Conservation (phyloP, 768 basidiomycete genomes). For the Pulveroboletus ravenelii region DNA sequence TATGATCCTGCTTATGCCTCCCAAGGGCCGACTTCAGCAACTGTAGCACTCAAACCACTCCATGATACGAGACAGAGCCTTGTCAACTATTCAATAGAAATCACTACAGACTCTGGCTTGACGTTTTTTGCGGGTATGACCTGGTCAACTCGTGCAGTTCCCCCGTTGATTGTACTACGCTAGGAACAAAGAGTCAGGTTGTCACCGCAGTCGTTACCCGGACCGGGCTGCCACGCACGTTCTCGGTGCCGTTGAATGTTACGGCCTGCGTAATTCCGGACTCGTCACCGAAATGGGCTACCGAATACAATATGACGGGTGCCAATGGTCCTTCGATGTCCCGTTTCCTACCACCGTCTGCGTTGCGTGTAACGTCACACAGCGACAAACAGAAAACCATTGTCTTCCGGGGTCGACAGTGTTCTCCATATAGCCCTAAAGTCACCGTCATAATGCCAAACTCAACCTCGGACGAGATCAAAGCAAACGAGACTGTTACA, state of each 20-base stretch:
- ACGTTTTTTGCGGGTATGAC: slow-evolving; percentile 1
- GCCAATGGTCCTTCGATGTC: rapidly evolving
- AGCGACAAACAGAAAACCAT: neutral
- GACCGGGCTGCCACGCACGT: slow-evolving; percentile 11
- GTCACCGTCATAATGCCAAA: slow-evolving; percentile 6
- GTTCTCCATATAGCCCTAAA: rapidly evolving
- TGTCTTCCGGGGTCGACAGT: no score
- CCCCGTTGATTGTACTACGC: no score
- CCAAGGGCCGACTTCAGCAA: neutral
- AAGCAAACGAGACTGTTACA: neutral
- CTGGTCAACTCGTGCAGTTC: neutral
- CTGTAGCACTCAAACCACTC: neutral
- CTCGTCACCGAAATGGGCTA: slow-evolving; percentile 6
- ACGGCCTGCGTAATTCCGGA: neutral
- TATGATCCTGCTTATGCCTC: neutral
- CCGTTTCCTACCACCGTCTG: neutral
- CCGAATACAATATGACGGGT: neutral
- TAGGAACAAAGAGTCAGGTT: neutral
- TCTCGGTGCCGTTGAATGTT: neutral
- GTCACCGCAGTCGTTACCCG: slow-evolving; percentile 4
- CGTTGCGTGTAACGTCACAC: neutral
- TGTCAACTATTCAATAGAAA: slow-evolving; percentile 4
- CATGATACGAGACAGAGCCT: no score
- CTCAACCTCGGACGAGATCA: slow-evolving; percentile 4
- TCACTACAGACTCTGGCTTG: neutral